phyloP scores from a whole-genome alignment of 108 stramenopile genomes.

The Conticribra guillardii region DNA sequence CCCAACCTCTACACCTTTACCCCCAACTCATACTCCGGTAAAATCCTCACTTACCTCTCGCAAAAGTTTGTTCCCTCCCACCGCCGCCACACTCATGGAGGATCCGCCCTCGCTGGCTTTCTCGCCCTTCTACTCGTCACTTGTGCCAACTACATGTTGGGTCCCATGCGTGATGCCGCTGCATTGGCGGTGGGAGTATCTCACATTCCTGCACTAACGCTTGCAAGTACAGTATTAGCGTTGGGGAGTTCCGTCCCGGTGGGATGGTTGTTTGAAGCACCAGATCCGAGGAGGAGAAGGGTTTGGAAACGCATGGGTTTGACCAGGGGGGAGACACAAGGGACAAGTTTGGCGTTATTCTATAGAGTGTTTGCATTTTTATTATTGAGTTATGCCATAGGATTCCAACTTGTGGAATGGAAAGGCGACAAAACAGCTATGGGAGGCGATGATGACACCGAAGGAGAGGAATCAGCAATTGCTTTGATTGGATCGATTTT shows the following conservation, averaged over 20 bases:
- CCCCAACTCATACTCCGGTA: constrained; percentile 23
- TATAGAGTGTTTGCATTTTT: constrained; percentile 81
- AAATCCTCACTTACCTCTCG: constrained; percentile 21
- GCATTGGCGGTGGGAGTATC: constrained; percentile 83
- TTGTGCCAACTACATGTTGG: constrained; percentile 72
- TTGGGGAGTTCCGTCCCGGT: constrained; percentile 80
- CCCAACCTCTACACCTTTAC: constrained; percentile 20
- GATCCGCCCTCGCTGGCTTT: constrained; percentile 69
- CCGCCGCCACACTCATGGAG: constrained; percentile 28
- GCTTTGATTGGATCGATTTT: constrained; percentile 20
- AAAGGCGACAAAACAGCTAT: constrained; percentile 8
- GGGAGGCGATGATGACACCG: neutral
- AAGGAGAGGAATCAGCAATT: constrained; percentile 24
- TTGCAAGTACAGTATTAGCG: constrained; percentile 78
- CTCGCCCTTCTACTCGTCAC: constrained; percentile 73
- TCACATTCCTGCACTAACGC: constrained; percentile 74
- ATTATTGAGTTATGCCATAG: constrained; percentile 72
- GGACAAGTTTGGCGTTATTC: constrained; percentile 83
- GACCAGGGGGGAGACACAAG: constrained; percentile 90
- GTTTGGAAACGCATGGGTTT: constrained; percentile 85
- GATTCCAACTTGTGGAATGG: constrained; percentile 55
- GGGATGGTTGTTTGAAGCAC: constrained; percentile 92
- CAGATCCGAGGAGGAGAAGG: constrained; percentile 75
- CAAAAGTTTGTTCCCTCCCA: constrained; percentile 22
- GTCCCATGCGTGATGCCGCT: constrained; percentile 88